Conservation (phyloP, 2,329 filamentous ascomycete species). For the Leptographium flavum region DNA sequence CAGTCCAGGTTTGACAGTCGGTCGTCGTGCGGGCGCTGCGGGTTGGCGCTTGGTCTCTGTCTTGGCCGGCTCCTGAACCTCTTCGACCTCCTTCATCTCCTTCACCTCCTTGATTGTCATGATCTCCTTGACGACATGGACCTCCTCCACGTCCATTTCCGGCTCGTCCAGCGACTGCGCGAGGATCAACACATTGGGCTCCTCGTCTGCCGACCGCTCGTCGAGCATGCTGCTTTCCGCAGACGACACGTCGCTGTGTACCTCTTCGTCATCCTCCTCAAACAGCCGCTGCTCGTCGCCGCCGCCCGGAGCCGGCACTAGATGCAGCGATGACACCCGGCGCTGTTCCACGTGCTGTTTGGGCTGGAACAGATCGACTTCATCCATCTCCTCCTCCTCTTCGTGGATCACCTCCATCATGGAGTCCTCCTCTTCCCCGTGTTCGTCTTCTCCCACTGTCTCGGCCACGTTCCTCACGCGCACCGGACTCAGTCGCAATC, state of each 20-base stretch:
- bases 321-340: background rate
- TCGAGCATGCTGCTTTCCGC: conserved; percentile 30
- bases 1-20: conserved; percentile 18
- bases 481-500: conserved; percentile 48
- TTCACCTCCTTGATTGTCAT: background rate
- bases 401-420: conserved; percentile 15
- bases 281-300: conserved; percentile 13
- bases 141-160: conserved; percentile 21
- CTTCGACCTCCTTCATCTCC: background rate
- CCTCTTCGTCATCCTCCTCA: conserved; percentile 14
- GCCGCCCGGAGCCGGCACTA: conserved; percentile 6
- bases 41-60: no score
- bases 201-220: conserved; percentile 23
- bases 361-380: conserved; percentile 6
- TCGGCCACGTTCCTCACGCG: conserved; percentile 37
- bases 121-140: background rate
- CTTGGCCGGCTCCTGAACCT: background rate
- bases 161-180: conserved; percentile 25
- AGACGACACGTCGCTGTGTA: conserved; percentile 9
- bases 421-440: conserved; percentile 11
- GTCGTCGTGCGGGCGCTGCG: background rate
- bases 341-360: no score
- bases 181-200: conserved; percentile 30
- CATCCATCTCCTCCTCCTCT: conserved; percentile 12
- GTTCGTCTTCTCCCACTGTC: conserved; percentile 17